phyloP scores from a whole-genome alignment of 108 stramenopile species.

The Cyclotella baltica region DNA sequence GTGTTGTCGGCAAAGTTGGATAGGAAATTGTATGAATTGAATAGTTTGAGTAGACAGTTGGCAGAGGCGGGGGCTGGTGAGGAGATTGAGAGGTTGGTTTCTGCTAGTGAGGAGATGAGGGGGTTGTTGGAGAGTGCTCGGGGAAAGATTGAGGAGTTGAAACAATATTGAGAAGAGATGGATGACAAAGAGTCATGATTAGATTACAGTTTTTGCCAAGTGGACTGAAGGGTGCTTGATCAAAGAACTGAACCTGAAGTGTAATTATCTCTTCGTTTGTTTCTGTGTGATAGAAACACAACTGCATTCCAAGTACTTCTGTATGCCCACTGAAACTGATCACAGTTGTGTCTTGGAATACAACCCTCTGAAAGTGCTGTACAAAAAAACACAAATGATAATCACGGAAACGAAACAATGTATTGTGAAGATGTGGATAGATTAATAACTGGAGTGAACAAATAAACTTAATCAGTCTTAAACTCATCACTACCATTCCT shows the following conservation, averaged over 20 bases:
- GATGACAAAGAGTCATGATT: neutral
- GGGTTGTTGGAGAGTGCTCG: constrained; percentile 42
- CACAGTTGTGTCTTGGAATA: too few relatives aligned
- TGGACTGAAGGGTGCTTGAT: too few relatives aligned
- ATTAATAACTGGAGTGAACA: too few relatives aligned
- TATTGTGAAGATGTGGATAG: too few relatives aligned
- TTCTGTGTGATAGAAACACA: too few relatives aligned
- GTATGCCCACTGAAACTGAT: too few relatives aligned
- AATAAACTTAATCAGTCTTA: constrained; percentile 13
- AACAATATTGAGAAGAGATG: neutral
- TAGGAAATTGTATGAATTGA: constrained; percentile 61
- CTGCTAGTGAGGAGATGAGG: constrained; percentile 58
- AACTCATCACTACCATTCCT: neutral
- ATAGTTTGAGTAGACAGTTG: constrained; percentile 45
- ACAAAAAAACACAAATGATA: too few relatives aligned
- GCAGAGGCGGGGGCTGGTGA: constrained; percentile 53
- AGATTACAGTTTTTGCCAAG: neutral
- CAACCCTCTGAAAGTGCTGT: too few relatives aligned
- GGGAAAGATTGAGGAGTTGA: neutral
- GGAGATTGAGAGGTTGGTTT: constrained; percentile 49
- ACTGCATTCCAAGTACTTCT: too few relatives aligned
- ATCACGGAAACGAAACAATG: too few relatives aligned
- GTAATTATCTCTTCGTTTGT: too few relatives aligned
- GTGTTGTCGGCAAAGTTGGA: constrained; percentile 57
- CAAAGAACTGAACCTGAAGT: too few relatives aligned